phyloP scores from a whole-genome alignment of 1,284 basidiomycete genomes.

The Trichosporon sp. region DNA sequence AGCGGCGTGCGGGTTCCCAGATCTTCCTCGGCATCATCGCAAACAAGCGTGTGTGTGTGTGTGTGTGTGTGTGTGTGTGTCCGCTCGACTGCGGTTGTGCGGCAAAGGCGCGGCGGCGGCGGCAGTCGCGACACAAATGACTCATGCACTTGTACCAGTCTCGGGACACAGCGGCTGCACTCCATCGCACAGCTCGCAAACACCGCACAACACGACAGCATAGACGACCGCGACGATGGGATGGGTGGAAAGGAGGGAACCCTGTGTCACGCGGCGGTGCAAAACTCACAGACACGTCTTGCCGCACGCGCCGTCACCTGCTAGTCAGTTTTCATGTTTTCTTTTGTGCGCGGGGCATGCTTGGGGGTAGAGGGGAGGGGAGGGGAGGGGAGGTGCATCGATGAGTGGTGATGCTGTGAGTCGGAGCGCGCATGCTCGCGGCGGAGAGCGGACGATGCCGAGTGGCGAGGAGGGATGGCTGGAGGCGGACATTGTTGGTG shows the following conservation, averaged over 20 bases:
- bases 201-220: background rate
- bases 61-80: background rate
- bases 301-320: conserved; percentile 61
- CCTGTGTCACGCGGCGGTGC: conserved; percentile 24
- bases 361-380: background rate
- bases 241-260: conserved; percentile 18
- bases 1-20: conserved; percentile 14
- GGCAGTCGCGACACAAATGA: background rate
- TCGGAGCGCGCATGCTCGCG: background rate
- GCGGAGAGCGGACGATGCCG: conserved; percentile 6
- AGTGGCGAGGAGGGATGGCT: conserved; percentile 13
- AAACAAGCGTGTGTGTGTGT: background rate
- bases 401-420: background rate
- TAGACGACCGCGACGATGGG: background rate
- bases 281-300: conserved; percentile 61
- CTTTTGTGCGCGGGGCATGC: background rate
- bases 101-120: background rate
- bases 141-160: background rate
- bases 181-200: background rate
- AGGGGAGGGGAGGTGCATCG: background rate
- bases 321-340: conserved; percentile 27
- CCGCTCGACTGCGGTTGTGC: background rate
- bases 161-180: background rate
- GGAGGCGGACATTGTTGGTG: conserved; percentile 3
- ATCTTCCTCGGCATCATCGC: conserved; percentile 3